Evolutionary conservation across 1,139 yeast species (phyloP).

Genomic region (Lodderomyces metapsilosis): DNA sequence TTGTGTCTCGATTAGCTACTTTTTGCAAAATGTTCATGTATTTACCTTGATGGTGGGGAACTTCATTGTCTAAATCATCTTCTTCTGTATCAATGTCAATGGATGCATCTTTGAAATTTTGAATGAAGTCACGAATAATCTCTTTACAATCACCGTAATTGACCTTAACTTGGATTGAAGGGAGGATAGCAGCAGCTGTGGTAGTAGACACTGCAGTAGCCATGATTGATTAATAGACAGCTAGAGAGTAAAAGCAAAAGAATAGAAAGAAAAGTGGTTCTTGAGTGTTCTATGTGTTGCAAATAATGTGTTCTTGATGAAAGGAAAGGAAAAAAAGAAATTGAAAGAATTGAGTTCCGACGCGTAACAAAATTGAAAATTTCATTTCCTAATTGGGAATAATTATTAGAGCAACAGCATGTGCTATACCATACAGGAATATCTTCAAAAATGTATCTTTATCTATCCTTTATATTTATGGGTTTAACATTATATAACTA

Average conservation of each 20-base stretch:
- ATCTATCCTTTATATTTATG: no score
- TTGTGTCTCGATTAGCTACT: conserved; percentile 77
- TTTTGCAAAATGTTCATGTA: conserved; percentile 74
- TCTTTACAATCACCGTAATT: conserved; percentile 58
- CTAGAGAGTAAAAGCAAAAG: no score
- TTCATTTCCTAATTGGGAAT: conserved; percentile 11
- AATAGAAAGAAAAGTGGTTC: background rate
- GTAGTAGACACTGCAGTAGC: conserved; percentile 22
- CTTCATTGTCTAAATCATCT: background rate
- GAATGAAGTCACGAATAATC: conserved; percentile 56
- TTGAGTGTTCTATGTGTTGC: background rate
- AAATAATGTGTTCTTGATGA: background rate
- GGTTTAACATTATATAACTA: no score
- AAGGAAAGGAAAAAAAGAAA: conserved; percentile 1
- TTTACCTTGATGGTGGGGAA: conserved; percentile 35
- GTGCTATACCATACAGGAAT: background rate
- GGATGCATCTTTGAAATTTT: conserved; percentile 51
- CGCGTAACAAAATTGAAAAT: conserved; percentile 1
- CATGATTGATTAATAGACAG: conserved; percentile 1
- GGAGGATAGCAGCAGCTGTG: conserved; percentile 37
- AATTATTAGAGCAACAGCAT: conserved; percentile 9
- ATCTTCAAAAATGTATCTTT: no score
- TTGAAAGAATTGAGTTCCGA: no score
- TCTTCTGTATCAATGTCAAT: conserved; percentile 15
- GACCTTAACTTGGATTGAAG: conserved; percentile 58